Percentiles rank a stretch among this genome's conserved stretches.
These are phyloP conservation scores for Evansstolkia leycettana DNA, from an alignment of 495 filamentous ascomycete species.

Conservation along the genomic window DNA sequence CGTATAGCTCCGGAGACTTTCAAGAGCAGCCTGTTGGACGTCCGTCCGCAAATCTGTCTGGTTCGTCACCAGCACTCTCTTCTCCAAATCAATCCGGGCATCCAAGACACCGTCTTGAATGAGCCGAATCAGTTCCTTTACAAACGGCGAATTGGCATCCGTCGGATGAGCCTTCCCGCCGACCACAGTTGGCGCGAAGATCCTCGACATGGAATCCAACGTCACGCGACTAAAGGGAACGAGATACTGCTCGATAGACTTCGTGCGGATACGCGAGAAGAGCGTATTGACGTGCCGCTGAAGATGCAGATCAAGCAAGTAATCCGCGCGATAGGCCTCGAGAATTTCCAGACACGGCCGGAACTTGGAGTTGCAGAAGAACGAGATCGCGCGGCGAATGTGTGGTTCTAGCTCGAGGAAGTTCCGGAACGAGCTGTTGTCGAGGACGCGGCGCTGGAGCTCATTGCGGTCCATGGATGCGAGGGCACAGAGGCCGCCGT, in stretches of 20 bases:
- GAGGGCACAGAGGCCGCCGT: constrained; percentile 81
- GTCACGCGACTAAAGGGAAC: constrained; percentile 68
- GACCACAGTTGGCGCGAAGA: constrained; percentile 39
- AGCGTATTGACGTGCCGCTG: constrained; percentile 60
- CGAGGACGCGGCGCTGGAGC: constrained; percentile 64
- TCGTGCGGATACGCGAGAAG: constrained; percentile 63
- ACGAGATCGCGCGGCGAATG: constrained; percentile 76
- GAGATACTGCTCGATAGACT: constrained; percentile 86
- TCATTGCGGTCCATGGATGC: constrained; percentile 75
- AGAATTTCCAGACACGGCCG: constrained; percentile 70
- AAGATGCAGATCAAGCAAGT: constrained; percentile 79
- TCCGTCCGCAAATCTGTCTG: constrained; percentile 47
- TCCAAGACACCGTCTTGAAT: constrained; percentile 61
- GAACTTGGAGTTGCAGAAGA: constrained; percentile 83
- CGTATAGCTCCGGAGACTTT: constrained; percentile 59
- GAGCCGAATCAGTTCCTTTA: constrained; percentile 64
- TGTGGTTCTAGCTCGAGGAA: constrained; percentile 92
- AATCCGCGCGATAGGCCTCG: constrained; percentile 70
- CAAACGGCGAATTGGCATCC: constrained; percentile 44
- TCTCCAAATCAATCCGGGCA: constrained; percentile 74
- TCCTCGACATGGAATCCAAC: constrained; percentile 52
- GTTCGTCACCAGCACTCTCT: constrained; percentile 62
- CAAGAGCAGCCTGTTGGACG: constrained; percentile 55
- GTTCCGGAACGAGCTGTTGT: constrained; percentile 64
- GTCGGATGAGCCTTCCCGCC: constrained; percentile 24